Conservation (phyloP, 257 asterid genomes). For the Nicotiana tabacum region DNA sequence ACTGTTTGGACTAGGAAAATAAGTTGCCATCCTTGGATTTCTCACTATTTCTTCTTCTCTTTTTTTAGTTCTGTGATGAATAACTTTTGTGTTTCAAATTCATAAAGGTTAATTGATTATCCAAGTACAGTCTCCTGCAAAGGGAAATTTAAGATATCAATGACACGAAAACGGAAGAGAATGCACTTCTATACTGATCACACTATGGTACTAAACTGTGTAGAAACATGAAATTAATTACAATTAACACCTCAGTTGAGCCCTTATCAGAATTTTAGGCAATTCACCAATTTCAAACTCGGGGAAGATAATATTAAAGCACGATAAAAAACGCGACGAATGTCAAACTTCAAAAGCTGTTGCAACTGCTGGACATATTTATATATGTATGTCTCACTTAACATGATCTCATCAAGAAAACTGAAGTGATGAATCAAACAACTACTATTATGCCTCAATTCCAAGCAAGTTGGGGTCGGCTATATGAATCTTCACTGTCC, state of each 20-base stretch:
- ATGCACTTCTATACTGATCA: neutral
- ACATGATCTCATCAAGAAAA: neutral
- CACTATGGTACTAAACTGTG: neutral
- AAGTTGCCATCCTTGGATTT: constrained; percentile 45
- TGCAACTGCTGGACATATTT: constrained; percentile 3
- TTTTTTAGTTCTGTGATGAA: neutral
- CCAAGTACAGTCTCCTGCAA: constrained; percentile 3
- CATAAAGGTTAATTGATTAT: neutral
- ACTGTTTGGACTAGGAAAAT: constrained; percentile 47
- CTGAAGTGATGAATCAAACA: neutral
- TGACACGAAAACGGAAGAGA: neutral
- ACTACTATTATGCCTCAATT: no score
- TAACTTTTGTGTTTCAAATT: neutral
- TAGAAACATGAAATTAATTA: neutral
- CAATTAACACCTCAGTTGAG: neutral
- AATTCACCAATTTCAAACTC: neutral
- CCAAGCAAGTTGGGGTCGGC: no score
- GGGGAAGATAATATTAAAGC: neutral
- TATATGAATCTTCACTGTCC: no score
- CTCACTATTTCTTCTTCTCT: constrained; percentile 6
- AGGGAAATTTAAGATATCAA: neutral
- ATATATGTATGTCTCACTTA: neutral
- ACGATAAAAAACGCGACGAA: neutral
- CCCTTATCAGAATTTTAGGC: neutral
- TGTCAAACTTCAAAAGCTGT: neutral